Evolutionary conservation across 495 filamentous ascomycete genomes (phyloP), one percentile per base, ranked within the genome.

Genomic region (Penicillium coprophilum): DNA sequence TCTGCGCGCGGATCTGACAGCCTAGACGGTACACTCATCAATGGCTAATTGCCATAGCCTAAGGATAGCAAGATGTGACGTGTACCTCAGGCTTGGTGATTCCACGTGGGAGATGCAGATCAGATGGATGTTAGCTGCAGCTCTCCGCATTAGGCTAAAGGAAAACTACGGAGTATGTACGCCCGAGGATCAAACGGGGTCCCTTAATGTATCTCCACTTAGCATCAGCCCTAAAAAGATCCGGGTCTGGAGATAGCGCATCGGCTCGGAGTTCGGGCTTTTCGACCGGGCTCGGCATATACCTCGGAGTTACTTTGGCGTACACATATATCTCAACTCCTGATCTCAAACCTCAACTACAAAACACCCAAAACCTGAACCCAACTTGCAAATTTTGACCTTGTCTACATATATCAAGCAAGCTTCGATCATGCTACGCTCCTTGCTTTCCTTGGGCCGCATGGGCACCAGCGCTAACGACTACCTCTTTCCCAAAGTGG

Each of bases 401-500:
- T 17, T 7, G 15, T n/a, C 34, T 15, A 15, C 32, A 17, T n/a
- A 38, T 3, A 2, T n/a, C n/a, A 17, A 38, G n/a, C 6, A 38
- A 17, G 6, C 34, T 38, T 13, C 52, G n/a, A 23, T n/a, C 46
- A 78, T 78, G 73, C 44, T 77, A 8, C 70, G 69, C 12, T 77
- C 74, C 1, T 53, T 74, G 10, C 57, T 78, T 11, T 71, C 71
- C 13, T 47, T 71, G 6, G 63, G 66, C 17, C 68, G 65, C 39
- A 51, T 55, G 32, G 54, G 54, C 52, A 44, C 51, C 30, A 53
- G 54, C 52, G 46, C 51, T 24, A 53, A 59, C 43, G 36, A 73
- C 19, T 78, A 75, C 57, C 51, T 77, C 47, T 76, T 80, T 39
- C 71, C 75, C 1, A 76, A 77, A 17, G 92, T 92, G 23, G 76